Percentiles rank a stretch among this genome's conserved stretches.
phyloP scores from a whole-genome alignment of 495 filamentous ascomycete species.

The Neurospora sp. region DNA sequence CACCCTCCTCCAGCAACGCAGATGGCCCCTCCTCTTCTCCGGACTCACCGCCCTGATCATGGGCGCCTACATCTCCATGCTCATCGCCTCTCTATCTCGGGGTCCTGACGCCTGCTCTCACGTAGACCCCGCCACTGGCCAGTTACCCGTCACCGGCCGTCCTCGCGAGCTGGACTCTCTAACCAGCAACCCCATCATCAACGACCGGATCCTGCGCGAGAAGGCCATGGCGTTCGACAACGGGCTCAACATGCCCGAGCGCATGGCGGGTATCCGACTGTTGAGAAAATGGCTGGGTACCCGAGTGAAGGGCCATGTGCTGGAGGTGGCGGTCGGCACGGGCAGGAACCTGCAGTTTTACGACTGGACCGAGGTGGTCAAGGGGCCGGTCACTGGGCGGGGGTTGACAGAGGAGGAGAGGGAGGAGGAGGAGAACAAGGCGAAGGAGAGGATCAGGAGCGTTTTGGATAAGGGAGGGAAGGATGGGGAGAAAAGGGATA shows the following conservation, averaged over 20 bases:
- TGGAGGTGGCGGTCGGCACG: constrained; percentile 87
- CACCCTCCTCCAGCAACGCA: constrained; percentile 10
- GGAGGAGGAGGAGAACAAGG: background rate
- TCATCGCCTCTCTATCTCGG: constrained; percentile 19
- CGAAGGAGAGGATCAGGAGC: constrained; percentile 4
- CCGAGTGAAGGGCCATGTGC: constrained; percentile 64
- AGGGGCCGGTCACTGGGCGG: background rate
- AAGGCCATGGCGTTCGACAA: constrained; percentile 21
- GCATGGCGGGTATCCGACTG: constrained; percentile 49
- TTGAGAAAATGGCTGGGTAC: constrained; percentile 52
- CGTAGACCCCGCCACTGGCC: background rate
- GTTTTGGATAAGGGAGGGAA: constrained; percentile 2
- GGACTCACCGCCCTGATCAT: constrained; percentile 14
- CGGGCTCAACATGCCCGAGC: constrained; percentile 49
- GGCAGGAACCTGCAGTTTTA: constrained; percentile 79
- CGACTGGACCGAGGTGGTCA: constrained; percentile 30
- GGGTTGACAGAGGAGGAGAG: constrained; percentile 9
- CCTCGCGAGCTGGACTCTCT: constrained; percentile 1
- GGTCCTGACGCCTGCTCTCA: background rate
- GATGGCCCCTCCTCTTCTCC: constrained; percentile 19
- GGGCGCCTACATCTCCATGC: constrained; percentile 21
- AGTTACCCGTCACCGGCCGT: constrained; percentile 7
- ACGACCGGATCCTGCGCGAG: constrained; percentile 6
- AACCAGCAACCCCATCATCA: background rate
- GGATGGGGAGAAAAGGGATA: background rate